Base-by-base conservation (phyloP, 768 basidiomycete genomes). In the Sarcodon aspratus region DNA sequence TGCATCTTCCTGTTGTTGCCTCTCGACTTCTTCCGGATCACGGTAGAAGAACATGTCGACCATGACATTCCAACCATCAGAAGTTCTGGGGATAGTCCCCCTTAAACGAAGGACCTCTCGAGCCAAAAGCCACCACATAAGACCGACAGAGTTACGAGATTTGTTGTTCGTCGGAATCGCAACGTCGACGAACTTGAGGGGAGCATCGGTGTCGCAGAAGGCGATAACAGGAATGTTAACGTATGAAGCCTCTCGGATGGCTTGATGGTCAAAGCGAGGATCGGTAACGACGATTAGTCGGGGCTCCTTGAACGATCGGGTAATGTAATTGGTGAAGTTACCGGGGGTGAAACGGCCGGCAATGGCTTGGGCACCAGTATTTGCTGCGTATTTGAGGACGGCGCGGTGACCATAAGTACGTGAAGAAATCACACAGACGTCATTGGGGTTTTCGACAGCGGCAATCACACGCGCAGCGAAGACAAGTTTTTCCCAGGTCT, bases 141-240 rank as follows among this genome's bases (percentile, higher is more conserved):
- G 80, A 77, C 96, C 96, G 59, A 97, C 92, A 6, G 92, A 83
- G 70, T 99, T 91, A 63, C 85, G 85, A 55, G 90, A 85, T 80
- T 97, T 99, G 88, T 99, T 99, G 79, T 98, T 99, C 53, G 91
- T 91, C 55, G 96, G 96, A 71, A 99, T 96, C 49, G 89, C 94
- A 60, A 98, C 82, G 67, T 99, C 96, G 66, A 99, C 94, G 67
- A 92, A 97, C 69, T 91, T 83, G 62, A 98, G 80, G 50, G 93
- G 91, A 44, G 96, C 92, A 69, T 99, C 96, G 59, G 94, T 96
- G 72, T 99, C 96, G 73, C 90, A 93, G 61, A 99, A 84, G 52
- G 95, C 96, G 61, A 99, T 96, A 62, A 99, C 96, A 60, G 96
- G 96, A 70, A 99, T 98, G 85, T 99, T 99, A 69, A 98, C 96